Evolutionary conservation across 495 filamentous ascomycete species (phyloP).

Genomic region (Copromyces sp.): DNA sequence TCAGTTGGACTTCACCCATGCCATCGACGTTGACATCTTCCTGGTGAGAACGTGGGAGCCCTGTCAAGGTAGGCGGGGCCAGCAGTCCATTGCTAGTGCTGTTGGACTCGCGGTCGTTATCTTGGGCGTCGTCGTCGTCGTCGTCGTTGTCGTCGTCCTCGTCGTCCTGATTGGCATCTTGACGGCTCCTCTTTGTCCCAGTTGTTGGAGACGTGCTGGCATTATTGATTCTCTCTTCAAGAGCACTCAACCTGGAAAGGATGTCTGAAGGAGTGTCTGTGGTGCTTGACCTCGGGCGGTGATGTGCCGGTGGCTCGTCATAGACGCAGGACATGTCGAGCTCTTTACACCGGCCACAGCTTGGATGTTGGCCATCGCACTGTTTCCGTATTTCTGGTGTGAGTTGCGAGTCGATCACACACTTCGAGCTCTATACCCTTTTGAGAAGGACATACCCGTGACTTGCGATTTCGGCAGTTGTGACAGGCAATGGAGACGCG

Average conservation of each 20-base stretch:
- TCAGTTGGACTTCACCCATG: background rate
- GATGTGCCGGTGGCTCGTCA: background rate
- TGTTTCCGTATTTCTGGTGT: background rate
- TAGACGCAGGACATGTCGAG: background rate
- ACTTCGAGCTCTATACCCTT: background rate
- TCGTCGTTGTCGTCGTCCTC: background rate
- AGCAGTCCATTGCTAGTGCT: background rate
- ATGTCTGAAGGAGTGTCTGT: background rate
- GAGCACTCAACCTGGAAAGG: background rate
- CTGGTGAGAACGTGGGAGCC: background rate
- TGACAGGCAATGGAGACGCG: background rate
- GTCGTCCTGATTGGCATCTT: background rate
- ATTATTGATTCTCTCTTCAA: background rate
- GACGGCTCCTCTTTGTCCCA: background rate
- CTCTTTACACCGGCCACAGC: background rate
- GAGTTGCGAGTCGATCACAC: background rate
- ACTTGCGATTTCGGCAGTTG: background rate
- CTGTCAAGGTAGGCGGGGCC: background rate
- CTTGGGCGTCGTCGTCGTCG: background rate
- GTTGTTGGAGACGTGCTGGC: too few species aligned
- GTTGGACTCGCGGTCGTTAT: background rate
- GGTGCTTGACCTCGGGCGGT: background rate
- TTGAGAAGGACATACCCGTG: background rate
- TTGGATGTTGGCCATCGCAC: background rate
- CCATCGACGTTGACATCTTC: background rate